Evolutionary conservation across 805 yeast species (phyloP), one percentile per base, ranked within the genome.

Genomic region (Kazachstania kunashirensis): DNA sequence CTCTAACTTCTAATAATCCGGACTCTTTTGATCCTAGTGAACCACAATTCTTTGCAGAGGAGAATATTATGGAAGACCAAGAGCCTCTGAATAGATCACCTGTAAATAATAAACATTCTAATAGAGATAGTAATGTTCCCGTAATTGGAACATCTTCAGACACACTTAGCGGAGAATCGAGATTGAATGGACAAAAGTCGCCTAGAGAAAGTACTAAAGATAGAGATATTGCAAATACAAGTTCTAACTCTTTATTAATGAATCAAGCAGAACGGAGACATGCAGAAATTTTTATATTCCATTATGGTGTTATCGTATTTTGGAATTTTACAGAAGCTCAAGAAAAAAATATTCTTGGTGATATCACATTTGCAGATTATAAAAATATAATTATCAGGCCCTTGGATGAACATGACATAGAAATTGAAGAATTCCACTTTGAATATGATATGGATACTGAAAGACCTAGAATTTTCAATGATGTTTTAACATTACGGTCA

Each of bases 311-410:
- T 11, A 85, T 92, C n/a, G 96, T 92, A 15, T 88, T 92, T 52
- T 92, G 98, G 98, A 92, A 92, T 53, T 86, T 92, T 49, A 77
- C 89, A 2, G 96, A 86, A 53, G 67, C 74, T 6, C 96, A 92
- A 53, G 98, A 92, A 52, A 86, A 86, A 63, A 92, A 89, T 50
- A 76, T 92, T 14, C 68, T 92, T 38, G 97, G 96, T 1, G 98
- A 92, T 53, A 66, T 92, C 44, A 81, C 75, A 26, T 71, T 71
- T 50, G 67, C 71, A 14, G 70, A 67, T 21, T 64, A 59, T 12
- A 68, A 65, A 56, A 62, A 70, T 9, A 61, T 86, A 16, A 73
- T 82, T 19, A 65, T 81, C 3, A 71, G 83, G 36, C 92, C 95
- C 0, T 68, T 81, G 19, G 78, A 77, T 44, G 96, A 88, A 48